These are phyloP conservation scores for Globisporangium polare DNA, from an alignment of 352 stramenopile species.

Conservation along the genomic window DNA sequence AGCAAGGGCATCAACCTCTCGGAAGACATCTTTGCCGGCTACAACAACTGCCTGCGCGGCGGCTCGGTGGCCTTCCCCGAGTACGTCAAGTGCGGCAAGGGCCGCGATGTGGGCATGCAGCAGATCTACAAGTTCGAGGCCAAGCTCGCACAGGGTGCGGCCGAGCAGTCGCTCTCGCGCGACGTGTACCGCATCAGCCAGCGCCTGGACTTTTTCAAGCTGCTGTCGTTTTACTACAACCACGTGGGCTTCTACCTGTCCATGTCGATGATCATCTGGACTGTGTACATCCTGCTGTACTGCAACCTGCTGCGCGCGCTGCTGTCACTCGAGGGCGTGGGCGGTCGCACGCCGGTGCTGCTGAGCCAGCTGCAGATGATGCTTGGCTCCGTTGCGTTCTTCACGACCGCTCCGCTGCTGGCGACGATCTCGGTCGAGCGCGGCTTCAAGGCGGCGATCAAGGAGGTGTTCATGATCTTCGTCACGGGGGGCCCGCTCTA, in stretches of 20 bases:
- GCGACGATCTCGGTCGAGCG: constrained; percentile 97
- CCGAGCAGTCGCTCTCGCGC: constrained; percentile 97
- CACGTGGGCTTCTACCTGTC: constrained; percentile 98
- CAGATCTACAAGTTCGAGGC: constrained; percentile 99
- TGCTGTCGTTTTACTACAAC: constrained; percentile 99
- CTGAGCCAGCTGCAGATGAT: constrained; percentile 96
- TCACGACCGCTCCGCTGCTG: constrained; percentile 96
- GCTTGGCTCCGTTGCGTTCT: constrained; percentile 94
- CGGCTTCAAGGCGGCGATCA: constrained; percentile 94
- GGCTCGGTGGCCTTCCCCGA: constrained; percentile 97
- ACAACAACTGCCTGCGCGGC: constrained; percentile 98
- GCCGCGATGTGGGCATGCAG: constrained; percentile 98
- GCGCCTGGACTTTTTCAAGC: constrained; percentile 97
- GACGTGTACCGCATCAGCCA: constrained; percentile 98
- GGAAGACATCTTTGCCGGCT: constrained; percentile 99
- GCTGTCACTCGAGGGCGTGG: constrained; percentile 90
- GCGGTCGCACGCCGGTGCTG: constrained; percentile 90
- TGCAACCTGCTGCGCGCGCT: constrained; percentile 94
- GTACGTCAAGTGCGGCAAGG: constrained; percentile 98
- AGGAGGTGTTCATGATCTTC: constrained; percentile 94
- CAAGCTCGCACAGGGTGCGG: constrained; percentile 96
- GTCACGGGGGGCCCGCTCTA: constrained; percentile 97
- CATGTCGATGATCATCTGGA: constrained; percentile 97
- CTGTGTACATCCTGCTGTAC: constrained; percentile 97
- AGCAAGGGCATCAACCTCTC: constrained; percentile 99